Percentiles rank a stretch among this genome's conserved stretches.
These are phyloP conservation scores for Fagus crenata DNA, from an alignment of 306 rosid genomes.

Conservation along the genomic window DNA sequence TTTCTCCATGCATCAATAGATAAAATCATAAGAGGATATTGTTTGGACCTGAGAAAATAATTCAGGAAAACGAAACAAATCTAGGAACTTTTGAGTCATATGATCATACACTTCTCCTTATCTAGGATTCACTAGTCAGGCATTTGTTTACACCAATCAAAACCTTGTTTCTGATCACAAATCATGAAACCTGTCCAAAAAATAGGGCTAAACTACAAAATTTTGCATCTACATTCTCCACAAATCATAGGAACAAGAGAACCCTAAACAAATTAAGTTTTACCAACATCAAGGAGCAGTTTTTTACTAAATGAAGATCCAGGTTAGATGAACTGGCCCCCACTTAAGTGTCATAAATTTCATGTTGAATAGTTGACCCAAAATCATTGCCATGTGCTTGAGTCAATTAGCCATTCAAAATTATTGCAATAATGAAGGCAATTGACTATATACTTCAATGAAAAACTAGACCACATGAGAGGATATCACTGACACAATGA, in stretches of 20 bases:
- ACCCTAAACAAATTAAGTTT: not conserved
- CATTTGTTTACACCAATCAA: not conserved
- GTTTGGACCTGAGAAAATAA: not conserved
- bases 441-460: not conserved
- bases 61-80: not conserved
- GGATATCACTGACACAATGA: not conserved
- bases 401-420: not conserved
- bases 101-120: not conserved
- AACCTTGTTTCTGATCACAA: not conserved
- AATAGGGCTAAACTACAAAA: not conserved
- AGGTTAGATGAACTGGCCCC: not conserved
- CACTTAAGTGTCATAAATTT: not conserved
- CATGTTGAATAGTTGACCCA: not conserved
- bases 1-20: not conserved
- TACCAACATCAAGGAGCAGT: not conserved
- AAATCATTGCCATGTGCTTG: not conserved
- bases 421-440: not conserved
- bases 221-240: not conserved
- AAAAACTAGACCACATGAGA: not conserved
- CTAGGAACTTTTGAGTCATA: not conserved
- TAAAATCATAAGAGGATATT: not conserved
- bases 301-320: not conserved
- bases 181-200: not conserved
- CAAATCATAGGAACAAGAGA: not conserved
- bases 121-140: not conserved